These are phyloP conservation scores for Mortierella sp. DNA, from an alignment of 371 early-diverging fungal genomes.

Conservation along the genomic window DNA sequence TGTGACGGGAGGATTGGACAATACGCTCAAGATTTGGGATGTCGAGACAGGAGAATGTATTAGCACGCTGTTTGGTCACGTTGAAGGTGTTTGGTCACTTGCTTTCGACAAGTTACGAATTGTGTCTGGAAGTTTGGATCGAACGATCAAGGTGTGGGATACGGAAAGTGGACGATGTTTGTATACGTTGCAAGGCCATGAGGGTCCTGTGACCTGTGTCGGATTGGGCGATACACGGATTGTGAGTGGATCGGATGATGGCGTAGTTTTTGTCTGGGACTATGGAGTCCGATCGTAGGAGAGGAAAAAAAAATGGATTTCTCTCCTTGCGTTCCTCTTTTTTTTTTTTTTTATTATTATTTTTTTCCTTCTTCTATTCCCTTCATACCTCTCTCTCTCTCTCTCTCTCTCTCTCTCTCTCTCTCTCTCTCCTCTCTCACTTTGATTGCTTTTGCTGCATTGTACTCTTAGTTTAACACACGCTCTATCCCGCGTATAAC, in stretches of 20 bases:
- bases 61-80: constrained; percentile 90
- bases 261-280: constrained; percentile 85
- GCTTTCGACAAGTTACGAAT: constrained; percentile 92
- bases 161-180: constrained; percentile 83
- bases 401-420: too few species aligned
- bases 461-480: too few species aligned
- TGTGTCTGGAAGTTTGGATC: constrained; percentile 92
- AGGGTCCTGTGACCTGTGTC: constrained; percentile 79
- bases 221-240: constrained; percentile 89
- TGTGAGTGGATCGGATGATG: constrained; percentile 87
- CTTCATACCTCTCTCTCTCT: too few species aligned
- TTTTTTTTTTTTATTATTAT: too few species aligned
- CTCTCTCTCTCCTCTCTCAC: too few species aligned
- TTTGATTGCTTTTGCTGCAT: too few species aligned
- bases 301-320: neutral
- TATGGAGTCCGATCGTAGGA: constrained; percentile 53
- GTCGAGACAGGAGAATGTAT: constrained; percentile 80
- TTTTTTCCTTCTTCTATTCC: too few species aligned
- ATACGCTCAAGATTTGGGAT: constrained; percentile 91
- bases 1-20: constrained; percentile 89
- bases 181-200: constrained; percentile 76
- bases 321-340: too few species aligned
- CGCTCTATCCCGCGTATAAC: too few species aligned
- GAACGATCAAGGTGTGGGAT: constrained; percentile 95
- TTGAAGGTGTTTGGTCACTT: constrained; percentile 90